Evolutionary conservation across 2,329 filamentous ascomycete genomes (phyloP).

Genomic region (Talaromyces rugulosus): DNA sequence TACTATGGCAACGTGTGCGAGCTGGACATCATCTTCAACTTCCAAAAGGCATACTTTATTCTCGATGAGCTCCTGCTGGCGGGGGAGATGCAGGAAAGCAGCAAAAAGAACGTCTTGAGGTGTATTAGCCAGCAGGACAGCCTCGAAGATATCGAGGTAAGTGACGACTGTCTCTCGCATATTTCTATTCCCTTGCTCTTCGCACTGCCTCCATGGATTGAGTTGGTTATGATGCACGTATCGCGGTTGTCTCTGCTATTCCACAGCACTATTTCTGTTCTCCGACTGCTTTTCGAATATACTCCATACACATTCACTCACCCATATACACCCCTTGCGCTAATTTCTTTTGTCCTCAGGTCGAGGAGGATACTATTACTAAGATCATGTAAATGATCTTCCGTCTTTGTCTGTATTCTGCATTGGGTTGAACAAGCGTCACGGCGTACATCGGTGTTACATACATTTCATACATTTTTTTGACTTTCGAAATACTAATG

Average conservation of each 20-base stretch:
- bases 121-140: conserved; percentile 98
- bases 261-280: not conserved
- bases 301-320: not conserved
- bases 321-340: conserved; percentile 17
- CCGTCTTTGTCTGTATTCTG: conserved; percentile 2
- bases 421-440: conserved; percentile 5
- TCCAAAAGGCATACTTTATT: conserved; percentile 99
- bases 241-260: not conserved
- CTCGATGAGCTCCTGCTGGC: conserved; percentile 92
- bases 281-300: not conserved
- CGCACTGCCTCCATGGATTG: not conserved
- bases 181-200: not conserved
- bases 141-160: conserved; percentile 98
- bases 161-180: conserved; percentile 35
- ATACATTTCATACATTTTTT: conserved; percentile 3
- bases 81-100: conserved; percentile 96
- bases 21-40: conserved; percentile 99
- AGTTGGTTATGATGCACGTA: not conserved
- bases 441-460: conserved; percentile 26
- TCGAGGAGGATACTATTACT: conserved; percentile 78
- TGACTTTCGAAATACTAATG: conserved; percentile 11
- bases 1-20: conserved; percentile 99
- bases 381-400: conserved; percentile 69
- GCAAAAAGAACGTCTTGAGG: conserved; percentile 96
- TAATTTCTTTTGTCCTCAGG: conserved; percentile 54